Evolutionary conservation across 2,329 filamentous ascomycete species (phyloP), one percentile per base, ranked within the genome.

Genomic region (Apiospora sp.): DNA sequence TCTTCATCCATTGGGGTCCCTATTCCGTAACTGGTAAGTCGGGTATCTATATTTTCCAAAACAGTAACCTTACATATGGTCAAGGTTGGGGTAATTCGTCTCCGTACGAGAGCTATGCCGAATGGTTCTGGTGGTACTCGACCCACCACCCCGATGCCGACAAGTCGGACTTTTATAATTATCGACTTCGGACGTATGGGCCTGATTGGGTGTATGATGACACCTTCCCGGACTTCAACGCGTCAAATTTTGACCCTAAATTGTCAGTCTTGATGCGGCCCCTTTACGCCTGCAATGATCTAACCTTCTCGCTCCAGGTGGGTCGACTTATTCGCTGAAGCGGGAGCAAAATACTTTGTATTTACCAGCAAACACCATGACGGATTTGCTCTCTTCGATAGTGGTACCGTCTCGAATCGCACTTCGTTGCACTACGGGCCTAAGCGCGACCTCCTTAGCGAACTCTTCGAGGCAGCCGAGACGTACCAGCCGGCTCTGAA

Each of bases 1-100:
- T 90, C 43, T 89, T 90, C 74, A 87, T 89, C 46, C 88, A 89
- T 72, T 89, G 87, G 86, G 87, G 87, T 2, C 80, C 84, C 0
- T 89, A 88, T 75, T 79, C 85, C 0, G 87, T 89, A 4, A 71
- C 72, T 67, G 72, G 71, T 72, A 5, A 30, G 48, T 30, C 4
- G 22, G 3, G 5, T 7, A 13, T 22, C n/a, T 16, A 3, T 37
- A 13, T 2, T 7, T 48, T 3, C 6, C 41, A 43, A 44, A 1
- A 3, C 16, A 3, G 30, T 16, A 19, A 12, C 8, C 24, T 10
- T 68, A 16, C 1, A 2, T n/a, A 22, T 22, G 0, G 14, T 1
- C 84, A 87, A 0, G 86, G 84, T 2, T 90, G 87, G 86, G 87
- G 87, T 16, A 82, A 82, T 73, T 79, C 78, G 3, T 76, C 77